Conservation (phyloP, 148 eudicot species). For the Euryodendron excelsum region DNA sequence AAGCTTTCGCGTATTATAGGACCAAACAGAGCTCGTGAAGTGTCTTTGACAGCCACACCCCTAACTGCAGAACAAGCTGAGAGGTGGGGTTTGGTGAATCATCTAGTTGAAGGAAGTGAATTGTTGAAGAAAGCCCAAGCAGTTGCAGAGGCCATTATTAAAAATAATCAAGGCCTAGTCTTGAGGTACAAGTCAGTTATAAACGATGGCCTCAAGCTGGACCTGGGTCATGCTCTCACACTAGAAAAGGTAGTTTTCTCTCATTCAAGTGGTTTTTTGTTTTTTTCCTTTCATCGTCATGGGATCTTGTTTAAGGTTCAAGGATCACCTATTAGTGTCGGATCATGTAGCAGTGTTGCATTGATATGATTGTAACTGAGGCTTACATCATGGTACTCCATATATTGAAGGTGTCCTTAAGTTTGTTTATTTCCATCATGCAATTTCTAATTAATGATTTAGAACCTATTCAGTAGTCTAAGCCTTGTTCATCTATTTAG, state of each 20-base stretch:
- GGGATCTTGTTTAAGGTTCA: no score
- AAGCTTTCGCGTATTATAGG: slow-evolving; percentile 93
- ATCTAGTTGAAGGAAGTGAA: slow-evolving; percentile 68
- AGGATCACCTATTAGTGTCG: no score
- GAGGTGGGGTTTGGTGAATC: slow-evolving; percentile 80
- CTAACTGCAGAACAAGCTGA: slow-evolving; percentile 79
- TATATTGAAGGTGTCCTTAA: no score
- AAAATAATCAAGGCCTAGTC: slow-evolving; percentile 76
- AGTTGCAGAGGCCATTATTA: slow-evolving; percentile 73
- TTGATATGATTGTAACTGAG: no score
- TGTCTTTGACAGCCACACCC: slow-evolving; percentile 65
- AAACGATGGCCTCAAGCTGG: slow-evolving; percentile 82
- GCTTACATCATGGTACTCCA: no score
- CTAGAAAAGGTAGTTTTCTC: slow-evolving; percentile 82
- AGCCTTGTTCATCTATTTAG: no score
- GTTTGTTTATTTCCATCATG: no score
- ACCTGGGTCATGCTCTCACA: slow-evolving; percentile 62
- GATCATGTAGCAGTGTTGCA: no score
- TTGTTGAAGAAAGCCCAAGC: slow-evolving; percentile 68
- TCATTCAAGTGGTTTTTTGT: slow-evolving; percentile 9
- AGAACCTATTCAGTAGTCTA: no score
- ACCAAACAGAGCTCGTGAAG: slow-evolving; percentile 81
- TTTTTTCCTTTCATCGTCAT: background rate
- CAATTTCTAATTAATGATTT: no score
- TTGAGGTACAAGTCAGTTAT: slow-evolving; percentile 84